Percentiles rank a stretch among this genome's conserved stretches.
phyloP scores from a whole-genome alignment of 768 basidiomycete species.

The Tylopilus sp. region DNA sequence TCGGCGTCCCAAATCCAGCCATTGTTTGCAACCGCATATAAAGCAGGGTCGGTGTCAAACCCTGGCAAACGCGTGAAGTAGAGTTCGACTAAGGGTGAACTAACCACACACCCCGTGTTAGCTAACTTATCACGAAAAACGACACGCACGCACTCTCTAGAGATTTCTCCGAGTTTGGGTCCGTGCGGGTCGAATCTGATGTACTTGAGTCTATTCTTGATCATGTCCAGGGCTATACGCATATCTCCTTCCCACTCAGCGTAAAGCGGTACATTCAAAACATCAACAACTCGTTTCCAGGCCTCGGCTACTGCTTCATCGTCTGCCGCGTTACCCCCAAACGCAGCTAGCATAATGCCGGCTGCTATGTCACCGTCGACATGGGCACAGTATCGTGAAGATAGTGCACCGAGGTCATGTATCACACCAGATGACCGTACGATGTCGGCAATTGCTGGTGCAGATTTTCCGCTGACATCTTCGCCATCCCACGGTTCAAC shows the following conservation, averaged over 20 bases:
- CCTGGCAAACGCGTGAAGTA: slow-evolving; percentile 88
- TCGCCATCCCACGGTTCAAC: slow-evolving; percentile 60
- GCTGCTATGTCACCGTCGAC: slow-evolving; percentile 67
- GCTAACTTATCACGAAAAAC: not conserved
- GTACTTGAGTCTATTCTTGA: slow-evolving; percentile 76
- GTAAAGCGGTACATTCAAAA: slow-evolving; percentile 87
- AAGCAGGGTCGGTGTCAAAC: slow-evolving; percentile 45
- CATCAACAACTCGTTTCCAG: slow-evolving; percentile 79
- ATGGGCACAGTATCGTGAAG: slow-evolving; percentile 62
- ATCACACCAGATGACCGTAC: slow-evolving; percentile 53
- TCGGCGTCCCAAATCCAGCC: slow-evolving; percentile 99
- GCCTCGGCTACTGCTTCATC: slow-evolving; percentile 56
- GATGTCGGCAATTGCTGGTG: slow-evolving; percentile 64
- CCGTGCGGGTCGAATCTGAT: slow-evolving; percentile 79
- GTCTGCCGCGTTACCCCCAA: slow-evolving; percentile 43
- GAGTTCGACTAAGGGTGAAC: slow-evolving; percentile 80
- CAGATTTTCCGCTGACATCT: slow-evolving; percentile 53
- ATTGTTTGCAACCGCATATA: slow-evolving; percentile 91
- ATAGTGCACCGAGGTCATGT: slow-evolving; percentile 54
- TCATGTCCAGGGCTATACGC: slow-evolving; percentile 65
- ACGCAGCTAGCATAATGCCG: slow-evolving; percentile 70
- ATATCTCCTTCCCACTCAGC: slow-evolving; percentile 83
- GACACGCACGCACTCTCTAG: slow-evolving; percentile 52
- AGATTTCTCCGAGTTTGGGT: slow-evolving; percentile 80
- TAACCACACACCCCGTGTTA: slow-evolving; percentile 30